Evolutionary conservation across 768 basidiomycete genomes (phyloP).

Genomic region (Boletus coccyginus): DNA sequence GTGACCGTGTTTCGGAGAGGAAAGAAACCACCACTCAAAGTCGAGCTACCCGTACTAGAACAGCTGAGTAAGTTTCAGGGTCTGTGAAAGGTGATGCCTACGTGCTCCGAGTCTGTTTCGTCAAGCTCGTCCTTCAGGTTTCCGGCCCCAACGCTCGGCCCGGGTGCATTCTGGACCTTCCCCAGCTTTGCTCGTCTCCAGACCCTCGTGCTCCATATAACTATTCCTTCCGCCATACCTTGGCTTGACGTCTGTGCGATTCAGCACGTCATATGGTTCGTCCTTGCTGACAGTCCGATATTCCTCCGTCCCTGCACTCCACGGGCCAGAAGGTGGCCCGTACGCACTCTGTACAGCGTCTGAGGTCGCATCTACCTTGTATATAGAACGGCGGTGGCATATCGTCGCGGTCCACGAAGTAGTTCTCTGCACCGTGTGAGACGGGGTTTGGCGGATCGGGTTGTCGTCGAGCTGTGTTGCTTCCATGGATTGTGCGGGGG

Average conservation of each 20-base stretch:
- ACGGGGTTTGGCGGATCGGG: constrained; percentile 3
- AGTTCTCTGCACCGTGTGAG: constrained; percentile 40
- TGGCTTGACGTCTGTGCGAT: constrained; percentile 1
- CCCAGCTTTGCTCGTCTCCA: constrained; percentile 31
- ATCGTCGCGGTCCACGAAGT: constrained; percentile 47
- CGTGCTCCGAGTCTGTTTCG: not conserved
- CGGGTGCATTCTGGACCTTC: constrained; percentile 38
- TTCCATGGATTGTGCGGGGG: constrained; percentile 5
- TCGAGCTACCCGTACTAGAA: too few species aligned
- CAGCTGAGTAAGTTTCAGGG: not conserved
- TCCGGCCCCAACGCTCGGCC: constrained; percentile 34
- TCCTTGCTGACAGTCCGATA: constrained; percentile 25
- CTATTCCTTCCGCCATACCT: constrained; percentile 24
- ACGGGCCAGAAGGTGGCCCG: constrained; percentile 47
- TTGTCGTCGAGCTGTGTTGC: not conserved
- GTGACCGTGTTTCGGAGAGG: not conserved
- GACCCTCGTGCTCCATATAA: constrained; percentile 23
- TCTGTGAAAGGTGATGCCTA: not conserved
- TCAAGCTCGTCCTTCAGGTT: constrained; percentile 27
- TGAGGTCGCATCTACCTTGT: constrained; percentile 45
- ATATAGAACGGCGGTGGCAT: constrained; percentile 40
- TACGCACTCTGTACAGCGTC: constrained; percentile 46
- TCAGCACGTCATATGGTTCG: constrained; percentile 23
- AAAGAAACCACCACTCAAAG: not conserved
- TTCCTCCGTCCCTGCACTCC: constrained; percentile 38